Percentiles rank a stretch among this genome's conserved stretches.
Conservation (phyloP, 352 stramenopile species). For the Pythium oligandrum region DNA sequence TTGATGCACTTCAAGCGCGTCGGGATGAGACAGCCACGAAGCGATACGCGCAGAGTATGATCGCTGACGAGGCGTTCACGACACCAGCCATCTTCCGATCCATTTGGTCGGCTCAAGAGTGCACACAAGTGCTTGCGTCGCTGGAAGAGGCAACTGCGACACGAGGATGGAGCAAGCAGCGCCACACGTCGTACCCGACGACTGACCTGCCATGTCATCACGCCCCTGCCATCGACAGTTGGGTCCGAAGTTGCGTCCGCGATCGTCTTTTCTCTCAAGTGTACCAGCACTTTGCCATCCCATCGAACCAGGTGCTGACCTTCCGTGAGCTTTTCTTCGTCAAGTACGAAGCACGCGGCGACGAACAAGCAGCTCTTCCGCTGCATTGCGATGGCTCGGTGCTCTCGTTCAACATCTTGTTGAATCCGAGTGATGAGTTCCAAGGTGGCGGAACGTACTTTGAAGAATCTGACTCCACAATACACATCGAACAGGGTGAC, state of each 20-base stretch:
- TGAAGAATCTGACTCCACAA: constrained; percentile 56
- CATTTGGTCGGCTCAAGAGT: constrained; percentile 56
- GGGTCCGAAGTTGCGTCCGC: constrained; percentile 50
- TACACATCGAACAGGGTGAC: constrained; percentile 82
- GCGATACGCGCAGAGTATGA: constrained; percentile 47
- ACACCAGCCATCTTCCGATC: constrained; percentile 33
- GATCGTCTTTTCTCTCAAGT: constrained; percentile 59
- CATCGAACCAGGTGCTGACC: constrained; percentile 34
- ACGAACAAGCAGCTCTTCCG: constrained; percentile 69
- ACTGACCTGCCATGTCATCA: constrained; percentile 79
- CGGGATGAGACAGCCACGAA: constrained; percentile 39
- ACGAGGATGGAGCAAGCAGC: constrained; percentile 69
- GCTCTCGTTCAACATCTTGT: constrained; percentile 92
- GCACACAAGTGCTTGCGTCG: constrained; percentile 27
- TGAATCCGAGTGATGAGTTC: constrained; percentile 83
- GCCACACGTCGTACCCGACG: constrained; percentile 78
- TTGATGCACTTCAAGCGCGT: constrained; percentile 14
- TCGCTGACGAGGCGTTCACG: constrained; percentile 38
- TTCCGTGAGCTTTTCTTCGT: constrained; percentile 89
- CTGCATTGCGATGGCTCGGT: constrained; percentile 92
- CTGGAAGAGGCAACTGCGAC: constrained; percentile 32
- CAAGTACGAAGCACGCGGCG: constrained; percentile 68
- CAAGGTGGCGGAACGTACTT: constrained; percentile 92
- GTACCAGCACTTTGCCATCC: constrained; percentile 35
- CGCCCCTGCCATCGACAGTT: constrained; percentile 55